phyloP scores from a whole-genome alignment of 768 basidiomycete species.

The Lactarius psammicola region DNA sequence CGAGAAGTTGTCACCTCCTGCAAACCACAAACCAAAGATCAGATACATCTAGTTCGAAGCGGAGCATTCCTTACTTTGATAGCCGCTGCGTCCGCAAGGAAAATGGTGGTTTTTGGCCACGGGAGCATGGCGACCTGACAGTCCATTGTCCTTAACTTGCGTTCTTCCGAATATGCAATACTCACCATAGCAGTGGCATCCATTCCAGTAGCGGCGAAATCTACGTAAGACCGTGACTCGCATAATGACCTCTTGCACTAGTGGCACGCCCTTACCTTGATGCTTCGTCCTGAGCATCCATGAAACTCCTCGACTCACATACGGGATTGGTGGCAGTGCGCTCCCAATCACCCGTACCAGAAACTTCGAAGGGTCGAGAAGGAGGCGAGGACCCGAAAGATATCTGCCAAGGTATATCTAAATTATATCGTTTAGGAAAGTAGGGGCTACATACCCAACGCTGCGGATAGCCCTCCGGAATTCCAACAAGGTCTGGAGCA shows the following conservation, averaged over 20 bases:
- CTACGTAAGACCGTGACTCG: slow-evolving; percentile 1
- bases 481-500: slow-evolving; percentile 1
- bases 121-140: slow-evolving; percentile 17
- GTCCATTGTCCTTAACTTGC: neutral
- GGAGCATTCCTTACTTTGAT: slow-evolving; percentile 19
- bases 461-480: slow-evolving; percentile 10
- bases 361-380: neutral
- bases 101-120: neutral
- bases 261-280: slow-evolving; percentile 3
- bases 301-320: neutral
- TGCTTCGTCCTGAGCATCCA: neutral
- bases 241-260: neutral
- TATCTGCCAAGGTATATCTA: neutral
- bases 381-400: slow-evolving; percentile 11
- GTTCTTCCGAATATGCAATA: too few relatives aligned
- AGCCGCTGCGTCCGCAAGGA: slow-evolving; percentile 19
- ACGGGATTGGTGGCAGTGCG: neutral
- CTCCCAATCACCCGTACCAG: neutral
- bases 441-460: neutral
- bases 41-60: neutral
- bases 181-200: slow-evolving; percentile 17
- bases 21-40: slow-evolving; percentile 11
- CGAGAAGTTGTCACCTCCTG: slow-evolving; percentile 53
- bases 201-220: slow-evolving; percentile 15
- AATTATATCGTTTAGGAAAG: neutral